A percentile compares a stretch with the other conserved stretches of the same genome.
Conservation (phyloP, 805 yeast genomes). For the Priceomyces melissophilus region DNA sequence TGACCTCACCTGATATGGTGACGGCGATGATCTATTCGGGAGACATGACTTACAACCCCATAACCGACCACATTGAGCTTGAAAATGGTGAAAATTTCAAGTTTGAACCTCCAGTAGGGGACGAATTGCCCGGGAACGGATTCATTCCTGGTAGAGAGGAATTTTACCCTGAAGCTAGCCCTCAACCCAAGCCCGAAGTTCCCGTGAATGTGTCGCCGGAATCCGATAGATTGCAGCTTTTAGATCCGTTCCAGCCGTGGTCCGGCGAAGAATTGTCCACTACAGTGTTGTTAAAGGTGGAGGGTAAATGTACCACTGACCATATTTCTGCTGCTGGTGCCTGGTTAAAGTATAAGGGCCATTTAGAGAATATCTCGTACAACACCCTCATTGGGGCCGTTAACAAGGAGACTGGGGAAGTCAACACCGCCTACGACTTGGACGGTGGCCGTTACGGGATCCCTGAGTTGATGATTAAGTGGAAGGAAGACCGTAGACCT, state of each 20-base stretch:
- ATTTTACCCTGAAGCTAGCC: constrained; percentile 72
- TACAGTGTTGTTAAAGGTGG: constrained; percentile 80
- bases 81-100: constrained; percentile 69
- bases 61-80: constrained; percentile 75
- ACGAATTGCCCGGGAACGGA: constrained; percentile 77
- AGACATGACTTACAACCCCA: constrained; percentile 86
- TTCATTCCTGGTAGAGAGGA: constrained; percentile 71
- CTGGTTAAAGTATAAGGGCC: constrained; percentile 98
- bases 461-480: constrained; percentile 95
- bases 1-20: constrained; percentile 98
- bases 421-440: constrained; percentile 82
- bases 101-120: constrained; percentile 78
- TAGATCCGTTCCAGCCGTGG: constrained; percentile 89
- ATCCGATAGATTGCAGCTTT: constrained; percentile 87
- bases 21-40: constrained; percentile 97
- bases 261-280: constrained; percentile 77
- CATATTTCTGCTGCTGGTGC: constrained; percentile 99
- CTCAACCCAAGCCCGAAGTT: constrained; percentile 59
- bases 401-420: constrained; percentile 95
- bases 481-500: constrained; percentile 81
- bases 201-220: constrained; percentile 71
- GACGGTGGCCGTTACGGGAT: constrained; percentile 76
- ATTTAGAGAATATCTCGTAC: constrained; percentile 89
- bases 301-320: constrained; percentile 98
- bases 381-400: constrained; percentile 97